A percentile compares a stretch with the other conserved stretches of the same genome.
Conservation (phyloP, 495 filamentous ascomycete genomes). For the Cairneyella variabilis region DNA sequence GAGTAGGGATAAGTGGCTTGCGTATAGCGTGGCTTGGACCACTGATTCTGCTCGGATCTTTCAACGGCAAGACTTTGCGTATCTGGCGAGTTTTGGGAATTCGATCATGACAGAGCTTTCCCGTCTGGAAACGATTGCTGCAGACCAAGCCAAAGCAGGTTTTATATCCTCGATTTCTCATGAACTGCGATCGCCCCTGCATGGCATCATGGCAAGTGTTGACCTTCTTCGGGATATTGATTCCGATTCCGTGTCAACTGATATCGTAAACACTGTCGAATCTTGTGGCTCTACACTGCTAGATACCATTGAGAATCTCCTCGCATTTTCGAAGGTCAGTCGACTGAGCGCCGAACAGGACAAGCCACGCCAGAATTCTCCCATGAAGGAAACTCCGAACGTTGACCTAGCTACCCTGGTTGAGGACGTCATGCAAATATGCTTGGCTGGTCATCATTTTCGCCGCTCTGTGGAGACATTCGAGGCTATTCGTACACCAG, state of each 20-base stretch:
- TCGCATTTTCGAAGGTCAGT: conserved; percentile 1
- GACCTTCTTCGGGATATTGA: conserved; percentile 59
- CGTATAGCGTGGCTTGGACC: conserved; percentile 62
- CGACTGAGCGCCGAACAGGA: neutral
- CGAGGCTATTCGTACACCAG: neutral
- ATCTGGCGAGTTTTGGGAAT: conserved; percentile 48
- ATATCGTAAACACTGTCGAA: conserved; percentile 39
- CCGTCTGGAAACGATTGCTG: conserved; percentile 38
- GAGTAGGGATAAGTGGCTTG: conserved; percentile 60
- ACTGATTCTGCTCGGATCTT: conserved; percentile 33
- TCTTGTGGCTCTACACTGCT: conserved; percentile 12
- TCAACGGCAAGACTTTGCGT: conserved; percentile 42
- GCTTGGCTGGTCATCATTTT: conserved; percentile 30
- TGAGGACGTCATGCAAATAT: conserved; percentile 38
- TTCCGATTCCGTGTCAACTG: conserved; percentile 42
- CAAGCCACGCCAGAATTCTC: too few species aligned
- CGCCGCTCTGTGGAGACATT: neutral
- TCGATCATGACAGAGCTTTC: conserved; percentile 49
- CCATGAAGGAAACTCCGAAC: too few species aligned
- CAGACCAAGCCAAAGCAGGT: conserved; percentile 51
- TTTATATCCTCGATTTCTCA: conserved; percentile 72
- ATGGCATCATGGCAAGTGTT: conserved; percentile 52
- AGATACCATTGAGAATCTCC: conserved; percentile 15
- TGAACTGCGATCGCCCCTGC: conserved; percentile 69
- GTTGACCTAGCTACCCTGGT: conserved; percentile 16